Evolutionary conservation across 2,329 filamentous ascomycete genomes (phyloP).

Genomic region (Pezicula carpinea): DNA sequence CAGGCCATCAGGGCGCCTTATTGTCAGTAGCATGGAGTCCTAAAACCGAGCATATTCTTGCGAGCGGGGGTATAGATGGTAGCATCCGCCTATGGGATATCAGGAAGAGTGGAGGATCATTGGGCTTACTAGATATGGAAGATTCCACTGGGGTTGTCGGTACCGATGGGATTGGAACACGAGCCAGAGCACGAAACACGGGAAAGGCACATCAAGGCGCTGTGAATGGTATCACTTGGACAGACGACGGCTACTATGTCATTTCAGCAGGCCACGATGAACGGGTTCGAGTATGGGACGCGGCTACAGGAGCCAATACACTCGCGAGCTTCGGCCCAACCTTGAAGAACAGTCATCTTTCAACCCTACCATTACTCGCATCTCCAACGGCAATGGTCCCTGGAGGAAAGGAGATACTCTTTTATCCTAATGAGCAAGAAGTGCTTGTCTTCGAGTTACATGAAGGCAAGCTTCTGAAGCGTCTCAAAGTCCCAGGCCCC

Average conservation of each 20-base stretch:
- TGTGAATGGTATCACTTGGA: slow-evolving; percentile 84
- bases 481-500: slow-evolving; percentile 62
- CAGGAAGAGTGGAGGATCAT: slow-evolving; percentile 67
- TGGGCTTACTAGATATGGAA: slow-evolving; percentile 79
- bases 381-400: slow-evolving; percentile 55
- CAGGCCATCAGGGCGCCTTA: slow-evolving; percentile 63
- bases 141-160: slow-evolving; percentile 67
- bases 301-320: slow-evolving; percentile 75
- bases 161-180: slow-evolving; percentile 25
- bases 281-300: slow-evolving; percentile 82
- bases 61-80: slow-evolving; percentile 81
- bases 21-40: slow-evolving; percentile 79
- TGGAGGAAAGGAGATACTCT: slow-evolving; percentile 59
- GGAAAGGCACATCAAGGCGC: slow-evolving; percentile 72
- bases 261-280: slow-evolving; percentile 81
- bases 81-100: slow-evolving; percentile 85
- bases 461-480: slow-evolving; percentile 67
- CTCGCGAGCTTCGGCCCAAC: slow-evolving; percentile 82
- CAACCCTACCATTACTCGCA: slow-evolving; percentile 56
- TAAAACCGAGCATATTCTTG: slow-evolving; percentile 70
- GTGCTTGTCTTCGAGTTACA: slow-evolving; percentile 77
- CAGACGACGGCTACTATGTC: slow-evolving; percentile 70
- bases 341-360: slow-evolving; percentile 67
- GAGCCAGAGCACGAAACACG: slow-evolving; percentile 39
- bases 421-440: slow-evolving; percentile 79